phyloP scores from a whole-genome alignment of 371 early-diverging fungal genomes.

The Mucor irregularis region DNA sequence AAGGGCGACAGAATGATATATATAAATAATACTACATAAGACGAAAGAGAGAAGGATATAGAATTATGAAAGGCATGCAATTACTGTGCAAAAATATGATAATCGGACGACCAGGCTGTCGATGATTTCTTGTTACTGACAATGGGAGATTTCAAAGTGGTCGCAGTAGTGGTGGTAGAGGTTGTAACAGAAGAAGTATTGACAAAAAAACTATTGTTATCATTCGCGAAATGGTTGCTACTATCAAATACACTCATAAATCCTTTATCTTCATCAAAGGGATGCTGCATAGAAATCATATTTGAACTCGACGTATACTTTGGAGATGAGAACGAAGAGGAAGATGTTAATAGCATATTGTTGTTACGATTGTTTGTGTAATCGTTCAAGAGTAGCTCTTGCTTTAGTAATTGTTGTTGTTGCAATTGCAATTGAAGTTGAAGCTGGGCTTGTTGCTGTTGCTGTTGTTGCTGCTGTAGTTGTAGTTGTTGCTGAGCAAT shows the following conservation, averaged over 20 bases:
- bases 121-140: background rate
- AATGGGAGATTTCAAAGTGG: background rate
- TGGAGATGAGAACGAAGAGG: background rate
- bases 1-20: background rate
- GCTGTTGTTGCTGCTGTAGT: background rate
- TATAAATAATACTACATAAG: background rate
- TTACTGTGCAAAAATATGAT: constrained; percentile 17
- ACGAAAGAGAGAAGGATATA: background rate
- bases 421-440: too few relatives aligned
- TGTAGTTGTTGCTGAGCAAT: background rate
- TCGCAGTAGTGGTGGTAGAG: background rate
- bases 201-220: too few relatives aligned
- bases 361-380: too few relatives aligned
- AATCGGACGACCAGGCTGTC: background rate
- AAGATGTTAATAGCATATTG: too few relatives aligned
- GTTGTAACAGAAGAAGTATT: background rate
- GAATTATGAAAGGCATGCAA: background rate
- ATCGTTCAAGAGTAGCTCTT: too few relatives aligned
- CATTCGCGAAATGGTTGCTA: too few relatives aligned
- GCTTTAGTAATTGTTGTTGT: background rate
- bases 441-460: too few relatives aligned
- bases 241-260: constrained; percentile 1
- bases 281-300: background rate
- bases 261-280: background rate
- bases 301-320: background rate